Conservation (phyloP, 352 stramenopile species). For the Globisporangium yorkense region DNA sequence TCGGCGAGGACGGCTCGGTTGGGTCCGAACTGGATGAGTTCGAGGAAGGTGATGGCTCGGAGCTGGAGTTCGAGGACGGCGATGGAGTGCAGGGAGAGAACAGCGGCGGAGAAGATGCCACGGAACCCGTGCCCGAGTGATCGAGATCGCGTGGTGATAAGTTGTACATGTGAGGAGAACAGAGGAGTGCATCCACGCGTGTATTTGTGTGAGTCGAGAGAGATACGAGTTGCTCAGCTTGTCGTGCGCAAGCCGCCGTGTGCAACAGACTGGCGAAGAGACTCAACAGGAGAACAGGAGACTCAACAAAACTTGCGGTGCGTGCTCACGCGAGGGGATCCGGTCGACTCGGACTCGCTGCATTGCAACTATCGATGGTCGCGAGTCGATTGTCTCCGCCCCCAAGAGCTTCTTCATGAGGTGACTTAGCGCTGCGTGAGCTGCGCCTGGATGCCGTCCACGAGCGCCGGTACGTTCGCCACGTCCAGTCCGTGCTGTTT, state of each 20-base stretch:
- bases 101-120: background rate
- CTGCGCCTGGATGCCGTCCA: conserved; percentile 50
- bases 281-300: no score
- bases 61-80: conserved; percentile 6
- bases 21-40: conserved; percentile 10
- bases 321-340: background rate
- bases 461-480: conserved; percentile 50
- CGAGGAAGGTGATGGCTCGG: conserved; percentile 5
- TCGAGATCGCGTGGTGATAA: background rate
- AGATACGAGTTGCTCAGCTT: background rate
- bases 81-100: background rate
- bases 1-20: background rate
- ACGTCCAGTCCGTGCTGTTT: conserved; percentile 41
- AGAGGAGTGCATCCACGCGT: background rate
- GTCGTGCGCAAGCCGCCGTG: no score
- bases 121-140: background rate
- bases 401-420: background rate
- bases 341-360: background rate
- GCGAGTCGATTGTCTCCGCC: background rate
- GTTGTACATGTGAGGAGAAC: background rate
- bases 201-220: background rate
- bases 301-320: background rate
- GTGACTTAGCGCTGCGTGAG: conserved; percentile 23
- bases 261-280: background rate
- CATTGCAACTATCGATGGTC: background rate